A percentile compares a stretch with the other conserved stretches of the same genome.
Conservation (phyloP, 2,329 filamentous ascomycete genomes). For the Clonostachys solani region DNA sequence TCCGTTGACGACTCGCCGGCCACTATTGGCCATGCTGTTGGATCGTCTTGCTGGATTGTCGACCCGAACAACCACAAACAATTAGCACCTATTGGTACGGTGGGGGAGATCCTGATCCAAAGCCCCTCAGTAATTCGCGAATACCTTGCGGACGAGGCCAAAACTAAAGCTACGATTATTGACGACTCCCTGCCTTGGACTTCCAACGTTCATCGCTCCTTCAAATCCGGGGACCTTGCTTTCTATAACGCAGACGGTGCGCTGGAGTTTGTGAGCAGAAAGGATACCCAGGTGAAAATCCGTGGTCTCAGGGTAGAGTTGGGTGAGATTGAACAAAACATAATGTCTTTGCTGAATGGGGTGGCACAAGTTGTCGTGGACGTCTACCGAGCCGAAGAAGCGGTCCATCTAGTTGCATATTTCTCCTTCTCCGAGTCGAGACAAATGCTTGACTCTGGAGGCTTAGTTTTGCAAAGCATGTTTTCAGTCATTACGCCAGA, state of each 20-base stretch:
- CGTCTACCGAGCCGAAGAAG: slow-evolving; percentile 1
- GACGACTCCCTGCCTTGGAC: neutral
- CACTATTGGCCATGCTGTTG: slow-evolving; percentile 1
- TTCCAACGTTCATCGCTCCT: neutral
- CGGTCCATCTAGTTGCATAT: neutral
- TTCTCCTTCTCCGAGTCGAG: neutral
- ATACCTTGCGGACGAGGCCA: slow-evolving; percentile 11
- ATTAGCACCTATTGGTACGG: slow-evolving; percentile 11
- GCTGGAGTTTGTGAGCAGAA: slow-evolving; percentile 13
- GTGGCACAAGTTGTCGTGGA: slow-evolving; percentile 4
- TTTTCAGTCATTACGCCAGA: slow-evolving; percentile 4
- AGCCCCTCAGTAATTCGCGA: slow-evolving; percentile 9
- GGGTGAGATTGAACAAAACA: slow-evolving; percentile 5
- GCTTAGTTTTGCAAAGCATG: neutral
- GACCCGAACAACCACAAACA: slow-evolving; percentile 7
- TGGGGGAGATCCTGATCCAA: slow-evolving; percentile 14
- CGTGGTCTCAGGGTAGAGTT: slow-evolving; percentile 47
- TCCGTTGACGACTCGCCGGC: slow-evolving; percentile 1
- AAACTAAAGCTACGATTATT: slow-evolving; percentile 9
- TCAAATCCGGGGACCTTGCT: slow-evolving; percentile 7
- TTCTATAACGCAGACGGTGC: slow-evolving; percentile 2
- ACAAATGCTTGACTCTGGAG: neutral
- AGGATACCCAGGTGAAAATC: slow-evolving; percentile 35
- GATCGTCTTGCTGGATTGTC: slow-evolving; percentile 9
- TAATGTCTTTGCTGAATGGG: neutral